Evolutionary conservation across 176 grass and related monocot genomes (phyloP), one percentile per base, ranked within the genome.

Genomic region (Rhynchospora tenuis): DNA sequence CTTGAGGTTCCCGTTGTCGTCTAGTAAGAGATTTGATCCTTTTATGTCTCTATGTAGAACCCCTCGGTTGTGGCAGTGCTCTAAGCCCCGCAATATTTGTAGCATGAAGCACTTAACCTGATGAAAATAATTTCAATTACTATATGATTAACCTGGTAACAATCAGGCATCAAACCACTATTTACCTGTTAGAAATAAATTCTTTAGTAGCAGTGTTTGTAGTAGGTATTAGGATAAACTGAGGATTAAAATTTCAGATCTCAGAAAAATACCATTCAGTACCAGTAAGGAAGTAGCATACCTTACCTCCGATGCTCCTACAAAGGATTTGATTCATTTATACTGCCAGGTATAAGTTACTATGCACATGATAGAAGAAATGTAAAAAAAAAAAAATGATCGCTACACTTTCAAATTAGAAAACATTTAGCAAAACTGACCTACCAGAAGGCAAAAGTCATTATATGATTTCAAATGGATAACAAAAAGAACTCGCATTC

Each of bases 1-100:
- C 56, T 66, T 90, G 55, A 90, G 85, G 24, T 84, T 85, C 15
- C 89, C 89, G 42, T 85, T 87, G 23, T 82, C 84, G 11, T 87
- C 76, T 59, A 90, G 56, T 64, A 90, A 44, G 57, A 90, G 85
- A 84, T 90, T 89, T 65, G 87, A 89, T 17, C 87, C 83, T 72
- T 89, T 90, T 55, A 90, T 90, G 60, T 90, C 88, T 52, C 88
- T 79, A 78, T 90, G 88, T 52, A 90, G 56, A 67, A 90, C 80
- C 12, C 88, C 88, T 17, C 64, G 51, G 55, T 59, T 90, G 27
- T 90, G 88, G 54, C 88, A 90, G 72, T 90, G 88, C 56, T 83
- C 80, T 52, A 90, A 80, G 3, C 88, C 88, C 1, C 64, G 59
- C 55, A 90, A 70, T 52, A 90, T 51, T 82, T 90, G 88, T 42